Evolutionary conservation across 139 green algal genomes (phyloP), one percentile per base, ranked within the genome.

Genomic region (Chlamydomonas urium): DNA sequence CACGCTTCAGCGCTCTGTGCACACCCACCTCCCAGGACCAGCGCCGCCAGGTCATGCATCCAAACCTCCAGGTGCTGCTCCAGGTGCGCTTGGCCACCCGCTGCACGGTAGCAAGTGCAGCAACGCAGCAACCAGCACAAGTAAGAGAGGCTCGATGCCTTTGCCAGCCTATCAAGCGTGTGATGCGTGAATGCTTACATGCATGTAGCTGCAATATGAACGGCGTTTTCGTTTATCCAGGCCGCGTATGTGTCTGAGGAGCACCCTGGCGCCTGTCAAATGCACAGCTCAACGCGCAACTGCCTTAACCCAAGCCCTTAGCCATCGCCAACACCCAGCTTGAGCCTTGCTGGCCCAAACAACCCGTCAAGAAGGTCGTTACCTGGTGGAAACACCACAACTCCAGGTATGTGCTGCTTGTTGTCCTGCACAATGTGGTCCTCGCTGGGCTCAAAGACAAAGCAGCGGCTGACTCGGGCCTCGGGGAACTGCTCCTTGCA

Each of bases 41-140:
- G 80, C 23, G 90, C 90, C 4, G 89, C 91, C 83, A 93, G 87
- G 70, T 93, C 89, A 33, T 85, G 79, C 90, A 97, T 96, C 60
- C 94, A 88, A 37, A 93, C 85, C 66, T 90, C 82, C 34, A 91
- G 70, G 65, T 95, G 84, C 70, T 89, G 74, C 59, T 79, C 73
- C 45, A 87, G 35, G 71, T 84, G 81, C 32, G 23, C 38, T 21
- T 61, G 56, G 17, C 71, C 58, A 33, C 71, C 77, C 79, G 76
- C n/a, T n/a, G n/a, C n/a, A n/a, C n/a, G n/a, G n/a, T n/a, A n/a
- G n/a, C n/a, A n/a, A n/a, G n/a, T n/a, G n/a, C n/a, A n/a, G n/a
- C n/a, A n/a, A n/a, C n/a, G n/a, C n/a, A n/a, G n/a, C n/a, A n/a
- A n/a, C n/a, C n/a, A n/a, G n/a, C n/a, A n/a, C n/a, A n/a, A n/a